Percentiles rank a stretch among this genome's conserved stretches.
phyloP scores from a whole-genome alignment of 345 rosid genomes.

The Orychophragmus violaceus region DNA sequence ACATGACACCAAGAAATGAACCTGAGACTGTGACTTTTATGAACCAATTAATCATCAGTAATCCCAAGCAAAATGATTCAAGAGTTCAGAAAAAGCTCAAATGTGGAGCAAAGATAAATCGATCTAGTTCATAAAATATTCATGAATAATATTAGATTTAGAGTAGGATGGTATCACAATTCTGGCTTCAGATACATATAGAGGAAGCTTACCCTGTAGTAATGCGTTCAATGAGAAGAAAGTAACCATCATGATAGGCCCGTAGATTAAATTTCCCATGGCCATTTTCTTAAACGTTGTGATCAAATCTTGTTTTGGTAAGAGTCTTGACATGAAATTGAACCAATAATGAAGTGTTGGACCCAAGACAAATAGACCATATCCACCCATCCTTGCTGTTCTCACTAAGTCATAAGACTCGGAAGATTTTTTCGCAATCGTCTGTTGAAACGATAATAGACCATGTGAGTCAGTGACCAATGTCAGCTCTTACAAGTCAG shows the following conservation, averaged over 20 bases:
- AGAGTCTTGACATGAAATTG: slow-evolving; percentile 57
- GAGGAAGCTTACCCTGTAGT: slow-evolving; percentile 51
- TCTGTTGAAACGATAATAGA: slow-evolving; percentile 34
- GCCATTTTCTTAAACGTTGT: slow-evolving; percentile 75
- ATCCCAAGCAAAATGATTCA: neutral
- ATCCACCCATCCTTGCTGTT: slow-evolving; percentile 74
- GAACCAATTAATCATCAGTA: neutral
- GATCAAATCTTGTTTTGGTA: slow-evolving; percentile 61
- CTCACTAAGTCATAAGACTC: slow-evolving; percentile 68
- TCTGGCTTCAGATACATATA: neutral
- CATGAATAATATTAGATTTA: neutral
- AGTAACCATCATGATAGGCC: slow-evolving; percentile 65
- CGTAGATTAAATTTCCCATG: slow-evolving; percentile 67
- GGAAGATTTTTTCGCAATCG: slow-evolving; percentile 32
- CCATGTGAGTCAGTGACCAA: too few species aligned
- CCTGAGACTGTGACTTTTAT: neutral
- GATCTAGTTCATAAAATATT: neutral
- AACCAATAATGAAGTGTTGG: slow-evolving; percentile 82
- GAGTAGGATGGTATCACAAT: neutral
- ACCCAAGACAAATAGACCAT: slow-evolving; percentile 67
- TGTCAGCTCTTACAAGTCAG: too few species aligned
- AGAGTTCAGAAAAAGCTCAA: neutral
- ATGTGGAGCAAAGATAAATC: neutral
- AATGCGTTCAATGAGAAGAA: slow-evolving; percentile 69
- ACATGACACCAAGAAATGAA: neutral